Conservation (phyloP, 768 basidiomycete genomes). For the Pleurotus salmoneostramineus region DNA sequence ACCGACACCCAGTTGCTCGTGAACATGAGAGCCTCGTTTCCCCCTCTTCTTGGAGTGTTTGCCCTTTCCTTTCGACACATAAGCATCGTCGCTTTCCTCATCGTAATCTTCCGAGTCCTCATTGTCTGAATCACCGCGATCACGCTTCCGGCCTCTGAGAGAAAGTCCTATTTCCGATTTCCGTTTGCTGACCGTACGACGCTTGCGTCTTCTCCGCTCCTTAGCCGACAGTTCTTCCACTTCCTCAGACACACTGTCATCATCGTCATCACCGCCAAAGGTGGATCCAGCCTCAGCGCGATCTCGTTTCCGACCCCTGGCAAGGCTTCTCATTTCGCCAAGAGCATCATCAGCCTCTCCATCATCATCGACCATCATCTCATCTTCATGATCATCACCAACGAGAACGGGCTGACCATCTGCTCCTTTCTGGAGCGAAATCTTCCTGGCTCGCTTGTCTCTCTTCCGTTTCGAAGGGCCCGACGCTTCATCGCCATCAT, state of each 20-base stretch:
- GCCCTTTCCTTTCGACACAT: constrained; percentile 55
- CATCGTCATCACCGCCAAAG: constrained; percentile 61
- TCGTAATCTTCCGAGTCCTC: constrained; percentile 24
- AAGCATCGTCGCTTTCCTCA: constrained; percentile 16
- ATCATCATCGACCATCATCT: constrained; percentile 45
- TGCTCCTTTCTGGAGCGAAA: background rate
- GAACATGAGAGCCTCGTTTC: constrained; percentile 10
- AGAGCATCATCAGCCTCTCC: constrained; percentile 38
- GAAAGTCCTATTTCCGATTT: constrained; percentile 38
- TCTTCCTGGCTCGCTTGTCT: constrained; percentile 55
- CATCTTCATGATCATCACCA: constrained; percentile 20
- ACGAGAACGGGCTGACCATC: constrained; percentile 2
- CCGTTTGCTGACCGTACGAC: constrained; percentile 50
- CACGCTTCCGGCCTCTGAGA: constrained; percentile 62
- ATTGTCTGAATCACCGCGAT: constrained; percentile 47
- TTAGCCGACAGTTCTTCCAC: constrained; percentile 35
- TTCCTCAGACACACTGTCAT: constrained; percentile 34
- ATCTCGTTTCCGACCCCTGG: constrained; percentile 72
- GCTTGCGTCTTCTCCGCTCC: constrained; percentile 49
- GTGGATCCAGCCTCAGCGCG: constrained; percentile 69
- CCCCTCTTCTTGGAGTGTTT: constrained; percentile 23
- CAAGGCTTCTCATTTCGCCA: constrained; percentile 29
- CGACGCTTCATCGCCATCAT: constrained; percentile 40
- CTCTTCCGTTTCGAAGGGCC: constrained; percentile 28
- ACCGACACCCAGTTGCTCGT: background rate